Evolutionary conservation across 805 yeast species (phyloP), one percentile per base, ranked within the genome.

Genomic region (Nakazawaea wickerhamii): DNA sequence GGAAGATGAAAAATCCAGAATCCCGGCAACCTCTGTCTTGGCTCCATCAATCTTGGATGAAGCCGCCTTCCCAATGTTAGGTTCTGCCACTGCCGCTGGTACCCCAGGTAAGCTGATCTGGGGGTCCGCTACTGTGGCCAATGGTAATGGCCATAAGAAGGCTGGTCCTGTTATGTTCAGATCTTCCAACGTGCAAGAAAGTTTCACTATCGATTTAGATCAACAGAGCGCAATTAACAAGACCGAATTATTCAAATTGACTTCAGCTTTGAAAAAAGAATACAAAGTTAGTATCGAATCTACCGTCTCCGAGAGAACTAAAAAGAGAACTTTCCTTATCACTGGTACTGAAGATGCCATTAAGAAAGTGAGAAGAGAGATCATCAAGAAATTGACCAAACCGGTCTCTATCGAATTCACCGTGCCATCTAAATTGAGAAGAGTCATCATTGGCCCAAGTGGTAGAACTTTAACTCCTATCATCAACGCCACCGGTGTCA

Each of bases 401-500:
- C 95, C 95, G 42, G 77, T 83, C 44, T 65, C 64, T 5, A 64
- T 77, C 37, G 63, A 68, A 23, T 75, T 90, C 57, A 59, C 71
- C 23, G 76, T 90, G 41, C 97, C 98, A 25, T 75, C 90, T 11
- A 77, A 75, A 51, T 72, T 86, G 45, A 77, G 93, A 62, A 74
- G 95, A 6, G 74, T 77, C 38, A 77, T 90, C 45, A 90, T 90
- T 63, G 98, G 98, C 46, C 73, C 90, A 34, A 85, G 82, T 59
- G 98, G 98, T 59, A 75, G 73, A 53, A 82, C 72, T 47, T 76
- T 90, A 63, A 85, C 79, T 60, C 90, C 93, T 45, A 85, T 90
- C 50, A 71, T 84, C 38, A 83, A 74, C 41, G 68, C 73, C 28
- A 74, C 85, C 38, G 81, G 77, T 38, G 80, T 80, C 41, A 84